phyloP scores from a whole-genome alignment of 2,329 filamentous ascomycete genomes.

The Epichloe baconii region DNA sequence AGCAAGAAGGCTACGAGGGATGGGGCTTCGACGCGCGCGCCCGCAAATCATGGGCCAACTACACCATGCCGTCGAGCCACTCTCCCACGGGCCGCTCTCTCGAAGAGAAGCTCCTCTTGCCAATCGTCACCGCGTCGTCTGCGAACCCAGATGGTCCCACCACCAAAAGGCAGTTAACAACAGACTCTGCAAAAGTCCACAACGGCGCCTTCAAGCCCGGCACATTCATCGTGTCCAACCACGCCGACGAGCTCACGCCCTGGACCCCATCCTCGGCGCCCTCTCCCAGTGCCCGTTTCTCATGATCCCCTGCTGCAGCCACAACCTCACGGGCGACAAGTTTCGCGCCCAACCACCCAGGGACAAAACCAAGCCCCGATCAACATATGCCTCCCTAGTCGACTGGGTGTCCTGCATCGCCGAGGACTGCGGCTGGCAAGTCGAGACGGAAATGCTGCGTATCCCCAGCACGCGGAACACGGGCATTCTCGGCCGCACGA shows the following conservation, averaged over 20 bases:
- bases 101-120: constrained; percentile 35
- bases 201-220: constrained; percentile 55
- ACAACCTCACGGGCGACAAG: constrained; percentile 62
- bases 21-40: constrained; percentile 87
- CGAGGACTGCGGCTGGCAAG: constrained; percentile 56
- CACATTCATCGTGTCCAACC: constrained; percentile 93
- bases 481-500: constrained; percentile 52
- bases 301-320: constrained; percentile 90
- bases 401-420: constrained; percentile 63
- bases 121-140: constrained; percentile 20
- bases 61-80: constrained; percentile 27
- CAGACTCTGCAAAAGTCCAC: constrained; percentile 22
- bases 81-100: constrained; percentile 23
- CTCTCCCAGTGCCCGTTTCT: constrained; percentile 71
- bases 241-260: constrained; percentile 87
- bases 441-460: constrained; percentile 74
- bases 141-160: neutral
- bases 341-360: constrained; percentile 54
- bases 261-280: constrained; percentile 82
- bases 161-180: no score
- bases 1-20: constrained; percentile 66
- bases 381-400: constrained; percentile 73
- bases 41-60: constrained; percentile 74
- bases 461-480: constrained; percentile 89
- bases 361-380: constrained; percentile 38